Base-by-base conservation (phyloP, 1,284 basidiomycete species). In the Chondrostereum purpureum region DNA sequence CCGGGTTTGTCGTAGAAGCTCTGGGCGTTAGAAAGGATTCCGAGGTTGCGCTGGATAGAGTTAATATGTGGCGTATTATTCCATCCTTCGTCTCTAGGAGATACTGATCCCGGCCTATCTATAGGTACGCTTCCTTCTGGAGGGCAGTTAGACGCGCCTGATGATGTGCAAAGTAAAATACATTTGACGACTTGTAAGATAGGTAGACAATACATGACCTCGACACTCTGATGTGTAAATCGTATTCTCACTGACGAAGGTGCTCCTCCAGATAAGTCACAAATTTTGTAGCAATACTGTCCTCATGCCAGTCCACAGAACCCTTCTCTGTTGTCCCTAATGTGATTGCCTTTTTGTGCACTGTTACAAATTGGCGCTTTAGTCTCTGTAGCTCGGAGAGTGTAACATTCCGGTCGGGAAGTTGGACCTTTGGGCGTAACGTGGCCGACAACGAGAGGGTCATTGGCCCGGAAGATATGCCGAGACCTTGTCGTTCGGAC, bases 261-360 rank as follows among this genome's bases (percentile, higher is more conserved):
- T 84, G 78, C 59, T 88, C 83, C 62, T 90, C 85, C 50, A 96
- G 60, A 65, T 92, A 94, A 46, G 66, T 60, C 31, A 78, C 81
- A 73, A 94, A 95, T 55, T 86, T 87, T 12, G 66, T 57, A 6
- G 79, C 82, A 10, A 95, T 77, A 48, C 76, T 81, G 49, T 75
- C 73, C 59, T 88, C 88, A 43, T 72, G 74, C 85, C 89, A 92
- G 52, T 83, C 80, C 16, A 90, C 80, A 14, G 65, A 63, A 0
- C 88, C 87, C 45, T 82, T 86, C 53, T 90, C 88, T 11, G 79
- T 82, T n/a, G 85, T 83, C 14, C 88, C 87, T 3, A 88, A 75
- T 5, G 83, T 87, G 50, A 92, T 83, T n/a, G 88, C 88, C 55
- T 89, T 90, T 58, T 86, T 89, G 61, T 94, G 90, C 31, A 88